Percentiles rank a stretch among this genome's conserved stretches.
phyloP scores from a whole-genome alignment of 129 eudicot genomes.

The Scalesia atractyloides region DNA sequence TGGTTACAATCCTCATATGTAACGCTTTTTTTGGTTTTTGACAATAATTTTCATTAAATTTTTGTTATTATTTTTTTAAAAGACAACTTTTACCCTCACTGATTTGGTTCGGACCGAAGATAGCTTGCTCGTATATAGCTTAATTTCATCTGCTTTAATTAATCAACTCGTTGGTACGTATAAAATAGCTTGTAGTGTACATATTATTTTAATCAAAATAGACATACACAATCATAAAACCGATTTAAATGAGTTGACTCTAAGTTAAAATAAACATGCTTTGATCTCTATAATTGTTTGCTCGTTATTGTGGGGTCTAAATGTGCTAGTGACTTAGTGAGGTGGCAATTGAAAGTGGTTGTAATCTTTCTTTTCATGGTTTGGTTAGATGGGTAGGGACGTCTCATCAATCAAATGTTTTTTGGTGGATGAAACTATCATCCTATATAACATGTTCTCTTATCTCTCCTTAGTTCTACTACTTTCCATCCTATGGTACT shows the following conservation, averaged over 20 bases:
- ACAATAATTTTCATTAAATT: no score
- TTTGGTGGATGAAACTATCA: neutral
- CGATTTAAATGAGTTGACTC: neutral
- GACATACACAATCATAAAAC: neutral
- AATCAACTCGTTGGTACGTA: neutral
- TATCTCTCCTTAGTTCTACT: neutral
- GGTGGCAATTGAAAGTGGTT: conserved; percentile 13
- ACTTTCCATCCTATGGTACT: neutral
- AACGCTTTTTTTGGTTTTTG: no score
- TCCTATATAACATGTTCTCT: conserved; percentile 5
- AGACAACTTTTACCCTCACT: no score
- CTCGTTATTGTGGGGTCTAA: neutral
- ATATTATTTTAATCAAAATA: neutral
- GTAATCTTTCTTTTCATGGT: conserved; percentile 8
- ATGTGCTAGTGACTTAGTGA: neutral
- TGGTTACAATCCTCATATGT: no score
- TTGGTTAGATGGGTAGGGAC: conserved; percentile 10
- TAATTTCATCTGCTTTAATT: neutral
- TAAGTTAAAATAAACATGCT: neutral
- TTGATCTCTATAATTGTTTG: neutral
- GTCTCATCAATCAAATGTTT: conserved; percentile 2
- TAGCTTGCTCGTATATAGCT: neutral
- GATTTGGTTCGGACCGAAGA: no score
- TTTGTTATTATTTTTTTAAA: no score
- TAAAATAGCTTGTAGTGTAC: neutral